Conservation (phyloP, 1,284 basidiomycete species). For the Taiwanofungus camphoratus region DNA sequence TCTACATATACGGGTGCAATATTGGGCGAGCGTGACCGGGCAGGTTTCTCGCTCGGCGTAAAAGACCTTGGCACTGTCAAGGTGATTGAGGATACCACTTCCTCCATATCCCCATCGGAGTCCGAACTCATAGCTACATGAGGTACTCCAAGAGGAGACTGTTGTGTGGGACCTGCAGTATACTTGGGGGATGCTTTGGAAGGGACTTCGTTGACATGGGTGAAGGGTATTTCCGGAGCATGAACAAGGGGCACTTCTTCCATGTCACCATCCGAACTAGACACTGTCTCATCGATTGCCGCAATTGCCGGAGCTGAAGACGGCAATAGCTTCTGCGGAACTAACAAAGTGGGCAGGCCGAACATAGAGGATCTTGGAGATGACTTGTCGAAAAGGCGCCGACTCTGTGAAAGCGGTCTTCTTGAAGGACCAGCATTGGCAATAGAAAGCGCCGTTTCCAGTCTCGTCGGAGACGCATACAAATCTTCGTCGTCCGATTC, state of each 20-base stretch:
- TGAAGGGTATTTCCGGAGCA: background rate
- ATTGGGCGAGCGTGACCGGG: no score
- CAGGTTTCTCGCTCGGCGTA: no score
- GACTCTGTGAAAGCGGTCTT: conserved; percentile 8
- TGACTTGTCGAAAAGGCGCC: background rate
- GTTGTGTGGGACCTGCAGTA: background rate
- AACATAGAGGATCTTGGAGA: conserved; percentile 14
- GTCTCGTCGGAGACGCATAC: conserved; percentile 44
- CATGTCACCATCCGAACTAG: conserved; percentile 36
- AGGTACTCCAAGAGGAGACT: background rate
- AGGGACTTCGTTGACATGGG: background rate
- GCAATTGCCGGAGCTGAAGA: background rate
- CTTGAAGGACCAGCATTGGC: conserved; percentile 45
- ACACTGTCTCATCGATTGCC: background rate
- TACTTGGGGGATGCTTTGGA: background rate
- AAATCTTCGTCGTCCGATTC: conserved; percentile 32
- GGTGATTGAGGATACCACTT: conserved; percentile 6
- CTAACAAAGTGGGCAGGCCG: conserved; percentile 20
- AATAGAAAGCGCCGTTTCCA: conserved; percentile 61
- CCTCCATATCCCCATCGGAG: conserved; percentile 21
- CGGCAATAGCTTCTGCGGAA: conserved; percentile 3
- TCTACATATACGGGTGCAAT: no score
- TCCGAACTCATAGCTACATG: conserved; percentile 7
- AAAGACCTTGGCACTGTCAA: no score
- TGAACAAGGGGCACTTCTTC: conserved; percentile 31